A percentile compares a stretch with the other conserved stretches of the same genome.
phyloP scores from a whole-genome alignment of 179 eudicot species.

The Silene coronaria region DNA sequence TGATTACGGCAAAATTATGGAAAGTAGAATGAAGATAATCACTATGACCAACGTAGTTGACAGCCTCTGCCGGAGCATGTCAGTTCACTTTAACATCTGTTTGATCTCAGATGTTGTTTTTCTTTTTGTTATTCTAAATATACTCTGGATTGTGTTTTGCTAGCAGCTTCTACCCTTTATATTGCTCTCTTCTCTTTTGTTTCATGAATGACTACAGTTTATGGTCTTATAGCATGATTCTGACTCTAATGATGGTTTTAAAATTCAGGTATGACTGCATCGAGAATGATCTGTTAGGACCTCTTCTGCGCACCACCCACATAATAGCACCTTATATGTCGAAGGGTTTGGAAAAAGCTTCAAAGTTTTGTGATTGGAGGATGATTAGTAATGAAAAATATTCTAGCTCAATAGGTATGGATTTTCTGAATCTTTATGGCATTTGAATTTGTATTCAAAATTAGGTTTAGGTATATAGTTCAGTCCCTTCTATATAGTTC shows the following conservation, averaged over 20 bases:
- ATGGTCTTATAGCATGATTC: neutral
- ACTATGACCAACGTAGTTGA: conserved; percentile 44
- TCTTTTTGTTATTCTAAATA: neutral
- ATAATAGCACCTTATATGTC: conserved; percentile 37
- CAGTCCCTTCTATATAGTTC: neutral
- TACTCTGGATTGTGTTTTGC: no score
- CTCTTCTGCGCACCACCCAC: conserved; percentile 35
- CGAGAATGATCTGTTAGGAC: conserved; percentile 36
- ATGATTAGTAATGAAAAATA: conserved; percentile 23
- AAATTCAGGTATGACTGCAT: conserved; percentile 39
- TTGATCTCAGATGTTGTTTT: neutral
- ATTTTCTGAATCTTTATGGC: conserved; percentile 12
- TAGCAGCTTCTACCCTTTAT: neutral
- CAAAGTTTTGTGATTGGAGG: conserved; percentile 25
- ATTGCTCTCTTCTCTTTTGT: neutral
- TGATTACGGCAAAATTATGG: conserved; percentile 34
- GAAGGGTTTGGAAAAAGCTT: conserved; percentile 42
- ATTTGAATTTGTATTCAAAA: conserved; percentile 11
- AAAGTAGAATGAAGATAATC: conserved; percentile 42
- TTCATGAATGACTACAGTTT: neutral
- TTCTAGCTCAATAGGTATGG: conserved; percentile 33
- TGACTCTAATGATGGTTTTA: neutral
- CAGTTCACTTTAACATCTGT: conserved; percentile 19
- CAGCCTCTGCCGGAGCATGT: conserved; percentile 59
- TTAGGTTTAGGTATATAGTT: neutral